Percentiles rank a stretch among this genome's conserved stretches.
phyloP scores from a whole-genome alignment of 75 land plant genomes.

The Azolla pinnata region DNA sequence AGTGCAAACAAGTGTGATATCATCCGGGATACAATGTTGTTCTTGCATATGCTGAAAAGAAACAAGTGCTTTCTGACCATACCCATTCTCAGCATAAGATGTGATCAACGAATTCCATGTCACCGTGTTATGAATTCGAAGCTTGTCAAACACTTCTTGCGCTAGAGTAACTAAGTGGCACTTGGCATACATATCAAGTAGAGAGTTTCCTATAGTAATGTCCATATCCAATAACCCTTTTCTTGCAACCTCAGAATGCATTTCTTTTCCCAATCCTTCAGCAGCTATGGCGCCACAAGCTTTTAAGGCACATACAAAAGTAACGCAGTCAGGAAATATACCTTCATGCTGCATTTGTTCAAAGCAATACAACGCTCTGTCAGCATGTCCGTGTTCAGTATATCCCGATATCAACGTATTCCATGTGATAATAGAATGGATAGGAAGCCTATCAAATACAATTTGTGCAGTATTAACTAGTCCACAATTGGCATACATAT shows the following conservation, averaged over 20 bases:
- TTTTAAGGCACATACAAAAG: neutral
- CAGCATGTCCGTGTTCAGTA: conserved; percentile 13
- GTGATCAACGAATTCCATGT: conserved; percentile 47
- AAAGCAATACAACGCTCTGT: conserved; percentile 18
- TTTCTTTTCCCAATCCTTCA: neutral
- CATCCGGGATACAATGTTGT: neutral
- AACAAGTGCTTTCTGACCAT: conserved; percentile 12
- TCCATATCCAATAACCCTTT: conserved; percentile 10
- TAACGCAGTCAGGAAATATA: neutral
- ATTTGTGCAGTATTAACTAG: too few relatives aligned
- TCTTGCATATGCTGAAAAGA: neutral
- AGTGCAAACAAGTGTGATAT: neutral
- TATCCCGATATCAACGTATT: conserved; percentile 14
- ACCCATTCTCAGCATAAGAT: conserved; percentile 23
- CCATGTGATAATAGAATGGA: too few relatives aligned
- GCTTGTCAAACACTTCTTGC: conserved; percentile 24
- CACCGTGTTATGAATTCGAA: conserved; percentile 23
- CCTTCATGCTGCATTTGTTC: conserved; percentile 4
- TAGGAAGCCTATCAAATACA: too few relatives aligned
- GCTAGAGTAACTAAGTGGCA: conserved; percentile 39
- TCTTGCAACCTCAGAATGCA: conserved; percentile 5
- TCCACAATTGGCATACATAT: too few relatives aligned
- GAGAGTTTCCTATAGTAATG: conserved; percentile 27
- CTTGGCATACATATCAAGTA: conserved; percentile 47
- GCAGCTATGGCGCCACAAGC: too few relatives aligned